Conservation (phyloP, 108 stramenopile genomes). For the Cyclotella atomus region DNA sequence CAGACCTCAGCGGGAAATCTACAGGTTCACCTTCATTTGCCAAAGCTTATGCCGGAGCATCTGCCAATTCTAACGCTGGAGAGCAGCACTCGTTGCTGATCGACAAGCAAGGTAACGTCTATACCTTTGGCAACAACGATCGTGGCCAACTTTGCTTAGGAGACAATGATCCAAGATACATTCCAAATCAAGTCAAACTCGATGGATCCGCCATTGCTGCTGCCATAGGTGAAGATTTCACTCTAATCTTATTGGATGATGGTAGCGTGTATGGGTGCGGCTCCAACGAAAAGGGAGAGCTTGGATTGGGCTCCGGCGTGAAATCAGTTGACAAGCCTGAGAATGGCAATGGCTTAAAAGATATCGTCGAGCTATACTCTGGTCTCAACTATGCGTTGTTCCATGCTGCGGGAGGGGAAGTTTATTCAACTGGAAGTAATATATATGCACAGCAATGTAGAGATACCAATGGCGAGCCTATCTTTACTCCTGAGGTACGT, state of each 20-base stretch:
- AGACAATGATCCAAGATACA: conserved; percentile 3
- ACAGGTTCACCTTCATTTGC: conserved; percentile 13
- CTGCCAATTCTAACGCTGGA: conserved; percentile 19
- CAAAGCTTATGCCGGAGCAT: conserved; percentile 25
- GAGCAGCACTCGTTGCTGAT: conserved; percentile 38
- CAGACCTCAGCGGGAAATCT: conserved; percentile 2
- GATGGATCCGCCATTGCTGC: conserved; percentile 20
- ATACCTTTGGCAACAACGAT: conserved; percentile 18
- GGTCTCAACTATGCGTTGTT: conserved; percentile 38
- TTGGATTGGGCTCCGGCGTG: conserved; percentile 34
- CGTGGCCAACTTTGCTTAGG: conserved; percentile 32
- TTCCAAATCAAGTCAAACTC: conserved; percentile 17
- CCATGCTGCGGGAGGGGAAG: conserved; percentile 19
- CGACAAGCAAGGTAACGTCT: conserved; percentile 24
- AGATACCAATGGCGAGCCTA: conserved; percentile 34
- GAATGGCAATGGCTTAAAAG: conserved; percentile 20
- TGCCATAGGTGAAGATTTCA: conserved; percentile 36
- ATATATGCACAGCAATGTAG: conserved; percentile 47
- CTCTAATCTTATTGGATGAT: conserved; percentile 30
- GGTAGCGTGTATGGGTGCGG: conserved; percentile 42
- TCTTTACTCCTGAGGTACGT: conserved; percentile 2
- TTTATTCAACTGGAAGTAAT: conserved; percentile 43
- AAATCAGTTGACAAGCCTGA: conserved; percentile 7
- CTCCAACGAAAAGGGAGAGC: conserved; percentile 38
- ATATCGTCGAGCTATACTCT: conserved; percentile 23